Evolutionary conservation across 805 yeast species (phyloP), one percentile per base, ranked within the genome.

Genomic region (Candida montana): DNA sequence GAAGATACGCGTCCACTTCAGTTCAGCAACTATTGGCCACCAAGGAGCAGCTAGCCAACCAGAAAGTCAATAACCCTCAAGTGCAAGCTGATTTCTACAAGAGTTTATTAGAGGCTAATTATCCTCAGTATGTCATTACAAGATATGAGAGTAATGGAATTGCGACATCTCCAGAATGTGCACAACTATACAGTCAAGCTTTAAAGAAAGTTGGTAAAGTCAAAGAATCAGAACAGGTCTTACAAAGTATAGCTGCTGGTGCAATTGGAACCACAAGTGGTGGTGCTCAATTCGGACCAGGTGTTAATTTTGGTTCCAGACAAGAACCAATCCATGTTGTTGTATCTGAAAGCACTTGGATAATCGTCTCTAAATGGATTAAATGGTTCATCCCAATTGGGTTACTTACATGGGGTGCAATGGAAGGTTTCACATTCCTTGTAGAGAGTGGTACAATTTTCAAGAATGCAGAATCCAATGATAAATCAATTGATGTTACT

Each of bases 41-140:
- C 5, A 74, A 79, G 57, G 99, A 93, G 62, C 88, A 83, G 59
- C 69, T 72, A n/a, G 99, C 99, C 32, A 93, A 93, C 63, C 67
- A 74, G 46, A 81, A 84, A 42, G 63, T 86, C 35, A 63, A 69
- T 36, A 83, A 86, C 61, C 75, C 97, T 2, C 65, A 59, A 4
- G 69, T 76, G 6, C 99, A 93, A 65, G 90, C 95, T 2, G 81
- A 77, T 42, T 91, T 93, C 55, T 93, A 93, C 67, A 74, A 75
- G 47, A 71, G 79, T 12, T 68, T 93, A 36, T 62, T 93, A 49
- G 76, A 76, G 44, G 75, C 91, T 41, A 85, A 86, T 64, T 93
- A 88, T 59, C 98, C 99, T n/a, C 95, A 89, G 54, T 82, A 91
- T 41, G 96, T 93, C 7, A 88, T 91, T n/a, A 83, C 93, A 43